Evolutionary conservation across 371 early-diverging fungal genomes (phyloP).

Genomic region (Mortierella sp.): DNA sequence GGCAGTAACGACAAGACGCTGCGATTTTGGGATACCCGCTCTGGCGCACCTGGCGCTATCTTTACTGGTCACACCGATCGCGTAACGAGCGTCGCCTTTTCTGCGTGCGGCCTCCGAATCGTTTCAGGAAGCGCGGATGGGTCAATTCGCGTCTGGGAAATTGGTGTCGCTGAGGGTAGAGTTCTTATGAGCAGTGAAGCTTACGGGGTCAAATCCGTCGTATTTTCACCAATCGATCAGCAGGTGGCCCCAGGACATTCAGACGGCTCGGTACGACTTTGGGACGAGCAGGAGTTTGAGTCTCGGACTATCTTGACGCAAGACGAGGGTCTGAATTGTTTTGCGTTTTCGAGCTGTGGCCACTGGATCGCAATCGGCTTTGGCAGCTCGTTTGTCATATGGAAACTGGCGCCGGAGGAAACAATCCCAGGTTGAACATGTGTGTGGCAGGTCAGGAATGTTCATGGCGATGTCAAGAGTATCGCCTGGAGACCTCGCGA

Average conservation of each 20-base stretch:
- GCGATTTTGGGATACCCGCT: not conserved
- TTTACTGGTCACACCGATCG: not conserved
- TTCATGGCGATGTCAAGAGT: too few species aligned
- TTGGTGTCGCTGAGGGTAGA: not conserved
- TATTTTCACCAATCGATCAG: not conserved
- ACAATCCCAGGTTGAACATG: too few species aligned
- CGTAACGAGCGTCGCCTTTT: not conserved
- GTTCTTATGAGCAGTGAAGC: not conserved
- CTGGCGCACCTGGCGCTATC: not conserved
- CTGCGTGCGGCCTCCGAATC: not conserved
- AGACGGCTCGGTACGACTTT: slow-evolving; percentile 8
- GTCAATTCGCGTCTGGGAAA: slow-evolving; percentile 3
- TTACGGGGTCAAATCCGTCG: not conserved
- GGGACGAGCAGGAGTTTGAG: not conserved
- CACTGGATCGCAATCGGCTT: not conserved
- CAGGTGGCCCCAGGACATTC: slow-evolving; percentile 1
- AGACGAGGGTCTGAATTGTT: not conserved
- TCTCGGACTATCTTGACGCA: slow-evolving; percentile 2
- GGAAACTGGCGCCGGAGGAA: too few species aligned
- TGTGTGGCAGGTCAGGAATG: too few species aligned
- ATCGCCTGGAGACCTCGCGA: too few species aligned
- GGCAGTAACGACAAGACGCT: slow-evolving; percentile 13
- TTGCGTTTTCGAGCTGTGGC: slow-evolving; percentile 19
- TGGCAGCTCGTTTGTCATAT: slow-evolving; percentile 13
- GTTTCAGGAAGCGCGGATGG: not conserved